Evolutionary conservation across 345 rosid species (phyloP).

Genomic region (Atalantia buxifolia): DNA sequence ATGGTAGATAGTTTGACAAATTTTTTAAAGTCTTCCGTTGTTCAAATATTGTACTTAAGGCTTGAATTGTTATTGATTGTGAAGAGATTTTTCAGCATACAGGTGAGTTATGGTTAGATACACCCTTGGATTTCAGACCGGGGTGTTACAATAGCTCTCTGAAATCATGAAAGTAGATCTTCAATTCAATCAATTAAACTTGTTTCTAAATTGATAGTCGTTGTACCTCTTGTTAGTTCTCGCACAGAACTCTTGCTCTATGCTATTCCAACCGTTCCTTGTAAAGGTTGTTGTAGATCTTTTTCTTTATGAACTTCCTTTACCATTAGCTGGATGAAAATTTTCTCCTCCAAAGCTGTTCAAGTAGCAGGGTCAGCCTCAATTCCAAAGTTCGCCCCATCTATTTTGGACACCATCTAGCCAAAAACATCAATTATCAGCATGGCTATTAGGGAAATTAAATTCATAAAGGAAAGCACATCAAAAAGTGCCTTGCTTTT

Average conservation of each 20-base stretch:
- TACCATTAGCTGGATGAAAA: conserved; percentile 7
- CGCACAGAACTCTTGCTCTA: not conserved
- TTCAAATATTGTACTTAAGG: too few species aligned
- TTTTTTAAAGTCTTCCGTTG: too few species aligned
- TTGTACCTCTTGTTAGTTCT: conserved; percentile 8
- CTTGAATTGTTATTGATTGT: too few species aligned
- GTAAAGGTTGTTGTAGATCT: conserved; percentile 7
- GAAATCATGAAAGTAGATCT: conserved; percentile 4
- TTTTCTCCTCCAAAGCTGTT: conserved; percentile 11
- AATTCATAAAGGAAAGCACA: not conserved
- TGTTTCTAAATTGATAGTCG: conserved; percentile 3
- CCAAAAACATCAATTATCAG: not conserved
- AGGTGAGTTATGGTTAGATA: too few species aligned
- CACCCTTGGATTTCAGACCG: too few species aligned
- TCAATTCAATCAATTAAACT: conserved; percentile 4
- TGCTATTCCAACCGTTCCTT: conserved; percentile 10
- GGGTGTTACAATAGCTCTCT: not conserved
- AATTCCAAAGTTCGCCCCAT: too few species aligned
- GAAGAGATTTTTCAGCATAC: too few species aligned
- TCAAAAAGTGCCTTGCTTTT: not conserved
- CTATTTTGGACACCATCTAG: not conserved
- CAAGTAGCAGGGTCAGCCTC: conserved; percentile 8
- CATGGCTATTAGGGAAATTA: not conserved
- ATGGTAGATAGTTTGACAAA: too few species aligned
- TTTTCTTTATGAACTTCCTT: conserved; percentile 11